Conservation (phyloP, 2,329 filamentous ascomycete genomes). For the Chrysoporthe austroafricana region DNA sequence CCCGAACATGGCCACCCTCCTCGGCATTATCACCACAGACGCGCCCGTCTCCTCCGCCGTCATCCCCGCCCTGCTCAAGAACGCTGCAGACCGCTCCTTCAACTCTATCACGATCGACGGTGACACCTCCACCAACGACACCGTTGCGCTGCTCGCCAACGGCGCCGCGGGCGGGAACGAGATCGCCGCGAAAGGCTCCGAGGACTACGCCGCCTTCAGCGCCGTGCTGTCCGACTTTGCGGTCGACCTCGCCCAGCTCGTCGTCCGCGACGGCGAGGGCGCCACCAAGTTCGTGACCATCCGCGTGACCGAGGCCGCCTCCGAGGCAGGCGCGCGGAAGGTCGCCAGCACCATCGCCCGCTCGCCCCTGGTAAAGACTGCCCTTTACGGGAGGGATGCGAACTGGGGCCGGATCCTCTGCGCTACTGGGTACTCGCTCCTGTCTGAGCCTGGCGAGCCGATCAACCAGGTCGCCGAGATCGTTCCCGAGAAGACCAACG, state of each 20-base stretch:
- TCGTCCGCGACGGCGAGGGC: constrained; percentile 95
- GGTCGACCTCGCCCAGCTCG: constrained; percentile 83
- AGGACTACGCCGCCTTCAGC: constrained; percentile 73
- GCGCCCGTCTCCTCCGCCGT: constrained; percentile 73
- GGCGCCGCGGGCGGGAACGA: constrained; percentile 79
- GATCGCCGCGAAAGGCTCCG: constrained; percentile 55
- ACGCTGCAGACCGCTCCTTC: constrained; percentile 83
- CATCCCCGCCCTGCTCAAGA: constrained; percentile 70
- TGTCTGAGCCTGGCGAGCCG: constrained; percentile 61
- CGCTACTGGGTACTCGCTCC: constrained; percentile 80
- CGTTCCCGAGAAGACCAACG: constrained; percentile 70
- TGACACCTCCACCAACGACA: constrained; percentile 97
- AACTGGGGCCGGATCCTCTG: constrained; percentile 99
- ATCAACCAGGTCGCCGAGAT: constrained; percentile 66
- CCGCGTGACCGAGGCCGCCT: constrained; percentile 73
- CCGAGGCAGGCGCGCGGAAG: constrained; percentile 71
- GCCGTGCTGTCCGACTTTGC: constrained; percentile 76
- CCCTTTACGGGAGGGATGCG: constrained; percentile 93
- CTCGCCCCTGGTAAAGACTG: constrained; percentile 94
- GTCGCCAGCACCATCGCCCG: constrained; percentile 88
- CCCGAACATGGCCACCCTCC: constrained; percentile 96
- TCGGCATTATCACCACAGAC: constrained; percentile 91
- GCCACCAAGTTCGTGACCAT: constrained; percentile 98
- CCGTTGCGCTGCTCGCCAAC: constrained; percentile 91
- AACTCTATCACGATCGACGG: constrained; percentile 97